Evolutionary conservation across 2,329 filamentous ascomycete species (phyloP).

Genomic region (Neopestalotiopsis rosae): DNA sequence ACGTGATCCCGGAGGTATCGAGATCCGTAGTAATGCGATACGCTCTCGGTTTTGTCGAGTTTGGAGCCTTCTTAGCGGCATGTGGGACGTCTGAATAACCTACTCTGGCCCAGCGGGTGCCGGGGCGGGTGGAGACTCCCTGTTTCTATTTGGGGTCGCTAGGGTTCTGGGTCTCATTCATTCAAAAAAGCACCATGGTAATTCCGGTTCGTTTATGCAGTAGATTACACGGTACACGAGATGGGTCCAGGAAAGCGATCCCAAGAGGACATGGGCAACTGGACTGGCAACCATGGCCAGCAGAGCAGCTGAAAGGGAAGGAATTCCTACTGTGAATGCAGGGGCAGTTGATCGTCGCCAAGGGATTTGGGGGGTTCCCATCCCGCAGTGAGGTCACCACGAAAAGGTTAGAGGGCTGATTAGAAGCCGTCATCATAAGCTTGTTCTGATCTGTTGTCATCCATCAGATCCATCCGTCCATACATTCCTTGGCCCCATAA

Average conservation of each 20-base stretch:
- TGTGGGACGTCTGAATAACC: constrained; percentile 12
- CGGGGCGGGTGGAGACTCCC: background rate
- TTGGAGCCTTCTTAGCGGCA: background rate
- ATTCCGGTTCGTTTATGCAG: constrained; percentile 7
- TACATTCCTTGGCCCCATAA: background rate
- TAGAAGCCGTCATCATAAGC: background rate
- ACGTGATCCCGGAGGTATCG: background rate
- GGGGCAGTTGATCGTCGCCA: constrained; percentile 13
- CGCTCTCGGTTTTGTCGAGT: constrained; percentile 2
- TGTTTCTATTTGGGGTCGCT: background rate
- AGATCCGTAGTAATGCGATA: constrained; percentile 7
- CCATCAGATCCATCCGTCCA: background rate
- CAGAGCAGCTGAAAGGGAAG: background rate
- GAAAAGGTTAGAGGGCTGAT: no score
- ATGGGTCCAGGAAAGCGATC: background rate
- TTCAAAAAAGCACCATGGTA: background rate
- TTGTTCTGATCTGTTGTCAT: background rate
- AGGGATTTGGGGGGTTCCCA: constrained; percentile 7
- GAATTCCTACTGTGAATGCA: background rate
- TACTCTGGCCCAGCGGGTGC: background rate
- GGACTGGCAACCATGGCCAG: background rate
- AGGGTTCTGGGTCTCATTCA: background rate
- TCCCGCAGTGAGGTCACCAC: background rate
- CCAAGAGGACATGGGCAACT: constrained; percentile 9
- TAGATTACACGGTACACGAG: background rate